Base-by-base conservation (phyloP, 1,139 yeast species). In the Waltiozyma sp. region DNA sequence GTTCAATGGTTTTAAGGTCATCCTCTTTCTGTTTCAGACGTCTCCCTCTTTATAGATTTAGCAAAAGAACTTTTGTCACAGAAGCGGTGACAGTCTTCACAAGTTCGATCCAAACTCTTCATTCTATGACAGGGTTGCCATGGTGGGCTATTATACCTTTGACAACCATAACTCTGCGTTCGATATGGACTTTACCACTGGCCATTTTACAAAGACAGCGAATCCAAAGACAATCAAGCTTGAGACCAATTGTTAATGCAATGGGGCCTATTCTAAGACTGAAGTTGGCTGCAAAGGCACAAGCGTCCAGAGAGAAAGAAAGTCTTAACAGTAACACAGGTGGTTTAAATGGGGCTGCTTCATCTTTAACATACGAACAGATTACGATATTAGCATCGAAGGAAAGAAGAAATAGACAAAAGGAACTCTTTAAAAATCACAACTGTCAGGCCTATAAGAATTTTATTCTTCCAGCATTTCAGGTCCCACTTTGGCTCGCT, bases 71-170 rank as follows among this genome's bases (percentile, higher is more conserved):
- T 1, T 48, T 52, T 9, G 54, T 54, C 24, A 41, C 50, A 2
- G 52, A 49, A 23, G 36, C 49, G n/a, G 41, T 58, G 19, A 45
- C 54, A 2, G 19, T 43, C 1, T 39, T 72, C 43, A 72, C 79
- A 1, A 68, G 66, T 24, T 52, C 72, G 1, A 54, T 79, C 15
- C 74, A 73, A 45, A 48, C 68, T 0, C 45, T 75, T 1, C 89
- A 82, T 58, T 62, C 70, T 11, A 51, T 58, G 16, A 62, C 83
- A 0, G 85, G 86, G 1, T 55, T 87, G 7, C 86, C 95, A 11
- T 89, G 96, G 96, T 78, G 87, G 71, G 75, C 75, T 0, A 62
- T 88, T 37, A 81, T 89, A 10, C 97, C 97, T 0, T 38, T 78
- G 18, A 64, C 86, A 0, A 86, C 96, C 0, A 60, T 87, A 28